Base-by-base conservation (phyloP, 2,329 filamentous ascomycete genomes). In the Dryadomyces sulphureus region DNA sequence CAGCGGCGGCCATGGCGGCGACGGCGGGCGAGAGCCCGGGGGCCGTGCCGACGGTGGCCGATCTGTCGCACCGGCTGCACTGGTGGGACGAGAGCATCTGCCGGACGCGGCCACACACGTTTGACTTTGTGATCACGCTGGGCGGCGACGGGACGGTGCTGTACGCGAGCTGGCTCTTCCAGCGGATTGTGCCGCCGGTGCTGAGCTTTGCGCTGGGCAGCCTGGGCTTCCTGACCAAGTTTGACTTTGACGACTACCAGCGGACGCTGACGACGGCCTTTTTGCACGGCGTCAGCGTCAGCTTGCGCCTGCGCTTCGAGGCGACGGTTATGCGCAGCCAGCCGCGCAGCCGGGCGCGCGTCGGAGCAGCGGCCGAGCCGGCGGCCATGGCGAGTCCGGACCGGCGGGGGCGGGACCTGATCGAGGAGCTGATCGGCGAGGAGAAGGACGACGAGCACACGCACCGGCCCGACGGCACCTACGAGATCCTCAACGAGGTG, bases 131-230 rank as follows among this genome's bases (percentile, higher is more conserved):
- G 44, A 77, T 98, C 41, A 93, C 90, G 0, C 73, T 94, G 3
- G 89, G 88, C 42, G 92, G 92, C 12, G 92, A 98, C 59, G 92
- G 92, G n/a, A 98, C 92, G 0, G 90, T 98, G 7, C 69, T 98
- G 11, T 96, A 94, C 59, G 85, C 90, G 4, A 94, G 87, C 58
- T 96, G 90, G 89, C 70, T 98, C 1, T 98, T 98, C 60, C 92
- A 98, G 65, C 79, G 85, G 38, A 84, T 96, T 41, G 90, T 96
- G 0, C 92, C 92, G 6, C 92, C 92, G 0, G 87, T 95, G 1
- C 68, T 98, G 50, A 90, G 87, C 50, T 96, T 98, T 61, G 77
- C 88, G 1, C 68, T 96, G 9, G 92, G 92, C 8, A 94, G 89
- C 21, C 69, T 98, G 5, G 92, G 92, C 0, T 98, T 98, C 59